Evolutionary conservation across 352 stramenopile genomes (phyloP), one percentile per base, ranked within the genome.

Genomic region (Aphanomyces stellatus): DNA sequence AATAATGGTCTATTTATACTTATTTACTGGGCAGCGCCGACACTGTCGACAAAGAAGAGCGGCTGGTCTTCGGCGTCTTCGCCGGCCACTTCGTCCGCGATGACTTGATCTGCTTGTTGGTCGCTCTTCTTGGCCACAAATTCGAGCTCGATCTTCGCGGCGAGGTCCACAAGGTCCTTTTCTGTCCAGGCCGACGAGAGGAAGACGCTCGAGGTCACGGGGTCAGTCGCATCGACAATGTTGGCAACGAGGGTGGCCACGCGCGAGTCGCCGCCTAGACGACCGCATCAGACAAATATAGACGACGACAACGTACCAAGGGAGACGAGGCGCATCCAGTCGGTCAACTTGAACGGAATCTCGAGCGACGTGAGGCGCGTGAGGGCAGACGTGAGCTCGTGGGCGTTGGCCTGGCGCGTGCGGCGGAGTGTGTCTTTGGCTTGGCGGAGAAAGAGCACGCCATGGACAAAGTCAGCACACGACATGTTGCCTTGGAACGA

Each of bases 21-120:
- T 43, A 43, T 62, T 62, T 37, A 25, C 28, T 65, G 51, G 25
- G 51, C 8, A 35, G 7, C 41, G 49, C 60, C 60, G 2, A 51
- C 27, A 41, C n/a, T 67, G 49, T 67, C 60, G 33, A 67, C 49
- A 27, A 59, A 67, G 33, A 67, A 67, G 49, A 67, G 60, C 19
- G 60, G 60, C 17, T 49, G 19, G 24, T 67, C 60, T 22, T 22
- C 41, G 33, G 25, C 41, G 17, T 56, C 55, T 49, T 56, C 60
- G 17, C 10, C 34, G n/a, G 41, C 41, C 31, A 28, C 13, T 40
- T 67, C 24, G 49, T 59, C 60, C 3, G 27, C n/a, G 46, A 67
- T 57, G 17, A 31, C 42, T 11, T 11, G 31, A 15, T 24, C 13
- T 13, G 57, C 46, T 6, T 19, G 28, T 42, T 40, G 19, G 35